Conservation (phyloP, 2,329 filamentous ascomycete species). For the Metarhizium rileyi region DNA sequence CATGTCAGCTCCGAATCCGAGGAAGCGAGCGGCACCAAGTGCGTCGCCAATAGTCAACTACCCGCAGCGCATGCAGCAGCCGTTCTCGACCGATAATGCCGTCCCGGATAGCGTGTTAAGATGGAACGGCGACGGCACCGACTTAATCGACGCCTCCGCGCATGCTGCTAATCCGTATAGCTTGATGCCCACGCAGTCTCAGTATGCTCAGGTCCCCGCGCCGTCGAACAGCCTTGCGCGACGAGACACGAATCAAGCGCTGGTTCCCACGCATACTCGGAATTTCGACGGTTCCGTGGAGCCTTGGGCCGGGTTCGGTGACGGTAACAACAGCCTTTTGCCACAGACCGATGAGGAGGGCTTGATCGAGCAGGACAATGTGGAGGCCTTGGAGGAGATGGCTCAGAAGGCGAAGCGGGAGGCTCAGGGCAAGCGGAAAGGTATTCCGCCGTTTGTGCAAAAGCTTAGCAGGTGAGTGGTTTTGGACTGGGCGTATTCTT, state of each 20-base stretch:
- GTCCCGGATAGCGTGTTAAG: constrained; percentile 36
- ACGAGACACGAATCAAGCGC: constrained; percentile 39
- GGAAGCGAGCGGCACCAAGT: constrained; percentile 69
- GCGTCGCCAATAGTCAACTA: constrained; percentile 51
- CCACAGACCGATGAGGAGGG: constrained; percentile 25
- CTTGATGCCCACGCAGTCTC: constrained; percentile 27
- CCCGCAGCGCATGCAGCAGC: constrained; percentile 39
- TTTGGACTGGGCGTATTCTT: background rate
- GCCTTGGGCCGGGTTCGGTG: constrained; percentile 31
- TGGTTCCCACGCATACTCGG: constrained; percentile 34
- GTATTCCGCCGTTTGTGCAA: constrained; percentile 95
- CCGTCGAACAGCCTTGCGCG: constrained; percentile 43
- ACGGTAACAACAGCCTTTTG: constrained; percentile 27
- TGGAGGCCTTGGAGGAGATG: constrained; percentile 70
- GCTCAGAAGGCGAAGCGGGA: constrained; percentile 79
- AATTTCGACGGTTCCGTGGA: constrained; percentile 31
- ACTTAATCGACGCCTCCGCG: constrained; percentile 26
- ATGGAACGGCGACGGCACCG: constrained; percentile 33
- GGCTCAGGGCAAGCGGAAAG: constrained; percentile 80
- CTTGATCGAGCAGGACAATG: constrained; percentile 51
- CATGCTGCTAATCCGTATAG: constrained; percentile 27
- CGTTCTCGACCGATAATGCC: constrained; percentile 35
- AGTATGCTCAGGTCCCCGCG: constrained; percentile 22
- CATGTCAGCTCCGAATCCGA: constrained; percentile 42
- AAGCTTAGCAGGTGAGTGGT: constrained; percentile 85